Evolutionary conservation across 1,284 basidiomycete species (phyloP).

Genomic region (Microbotryum saponariae): DNA sequence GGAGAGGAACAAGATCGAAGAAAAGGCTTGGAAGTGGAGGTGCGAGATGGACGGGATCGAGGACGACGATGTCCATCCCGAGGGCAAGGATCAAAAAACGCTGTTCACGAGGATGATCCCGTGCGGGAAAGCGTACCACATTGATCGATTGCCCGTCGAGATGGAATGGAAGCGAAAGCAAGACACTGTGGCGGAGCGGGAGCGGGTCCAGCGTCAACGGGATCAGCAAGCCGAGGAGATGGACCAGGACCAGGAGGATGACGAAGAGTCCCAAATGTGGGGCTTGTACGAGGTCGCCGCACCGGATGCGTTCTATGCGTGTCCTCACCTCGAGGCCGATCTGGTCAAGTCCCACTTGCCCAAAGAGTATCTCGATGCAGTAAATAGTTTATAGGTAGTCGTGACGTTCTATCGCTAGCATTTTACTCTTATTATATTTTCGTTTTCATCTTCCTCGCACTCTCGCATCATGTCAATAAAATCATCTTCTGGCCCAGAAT

Average conservation of each 20-base stretch:
- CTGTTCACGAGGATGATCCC: slow-evolving; percentile 10
- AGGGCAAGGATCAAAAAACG: not conserved
- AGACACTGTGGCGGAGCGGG: not conserved
- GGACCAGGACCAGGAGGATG: not conserved
- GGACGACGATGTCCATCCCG: not conserved
- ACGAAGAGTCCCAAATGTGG: slow-evolving; percentile 7
- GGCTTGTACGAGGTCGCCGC: slow-evolving; percentile 23
- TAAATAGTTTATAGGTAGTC: slow-evolving; percentile 5
- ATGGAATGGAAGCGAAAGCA: slow-evolving; percentile 3
- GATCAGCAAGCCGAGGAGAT: not conserved
- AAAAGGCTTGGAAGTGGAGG: slow-evolving; percentile 19
- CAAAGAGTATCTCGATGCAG: slow-evolving; percentile 15
- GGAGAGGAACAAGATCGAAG: slow-evolving; percentile 10
- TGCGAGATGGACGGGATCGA: not conserved
- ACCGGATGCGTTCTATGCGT: slow-evolving; percentile 16
- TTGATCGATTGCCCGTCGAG: slow-evolving; percentile 13
- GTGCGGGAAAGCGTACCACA: slow-evolving; percentile 17
- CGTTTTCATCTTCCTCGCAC: no score
- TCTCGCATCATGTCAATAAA: no score
- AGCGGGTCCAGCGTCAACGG: not conserved
- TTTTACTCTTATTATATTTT: no score
- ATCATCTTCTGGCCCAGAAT: no score
- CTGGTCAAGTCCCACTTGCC: slow-evolving; percentile 19
- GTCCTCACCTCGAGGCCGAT: slow-evolving; percentile 15
- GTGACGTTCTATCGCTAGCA: no score